Evolutionary conservation across 768 basidiomycete species (phyloP).

Genomic region (Pholiota molesta): DNA sequence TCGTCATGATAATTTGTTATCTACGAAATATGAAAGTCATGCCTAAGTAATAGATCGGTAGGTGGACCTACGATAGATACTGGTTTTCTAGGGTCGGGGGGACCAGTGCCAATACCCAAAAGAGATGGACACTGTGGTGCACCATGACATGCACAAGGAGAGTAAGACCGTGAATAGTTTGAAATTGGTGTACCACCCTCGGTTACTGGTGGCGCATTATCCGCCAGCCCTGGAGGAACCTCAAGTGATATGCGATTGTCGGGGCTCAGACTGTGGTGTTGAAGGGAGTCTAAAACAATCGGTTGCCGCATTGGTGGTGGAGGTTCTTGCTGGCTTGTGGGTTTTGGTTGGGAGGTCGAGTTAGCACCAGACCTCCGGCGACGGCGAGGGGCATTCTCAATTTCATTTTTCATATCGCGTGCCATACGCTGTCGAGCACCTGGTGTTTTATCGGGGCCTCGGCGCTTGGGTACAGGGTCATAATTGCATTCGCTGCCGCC

Average conservation of each 20-base stretch:
- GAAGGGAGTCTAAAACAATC: not conserved
- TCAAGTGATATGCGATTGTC: not conserved
- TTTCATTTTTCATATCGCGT: conserved; percentile 40
- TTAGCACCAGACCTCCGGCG: conserved; percentile 36
- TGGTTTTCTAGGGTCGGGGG: conserved; percentile 22
- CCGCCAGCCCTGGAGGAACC: not conserved
- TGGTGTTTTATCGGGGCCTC: conserved; percentile 81
- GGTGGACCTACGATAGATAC: conserved; percentile 19
- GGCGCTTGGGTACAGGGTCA: conserved; percentile 72
- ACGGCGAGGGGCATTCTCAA: conserved; percentile 30
- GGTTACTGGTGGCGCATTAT: not conserved
- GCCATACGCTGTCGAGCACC: conserved; percentile 73
- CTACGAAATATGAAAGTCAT: conserved; percentile 17
- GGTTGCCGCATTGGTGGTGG: conserved; percentile 5
- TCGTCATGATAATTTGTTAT: conserved; percentile 19
- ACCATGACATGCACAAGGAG: conserved; percentile 33
- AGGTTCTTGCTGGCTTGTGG: not conserved
- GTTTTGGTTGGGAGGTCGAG: conserved; percentile 11
- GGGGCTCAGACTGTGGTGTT: not conserved
- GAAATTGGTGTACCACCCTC: conserved; percentile 16
- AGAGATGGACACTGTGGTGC: conserved; percentile 29
- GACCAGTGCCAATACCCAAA: conserved; percentile 17
- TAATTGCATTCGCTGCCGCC: conserved; percentile 59
- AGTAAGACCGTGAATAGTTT: conserved; percentile 21
- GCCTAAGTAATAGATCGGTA: conserved; percentile 8